Evolutionary conservation across 345 rosid genomes (phyloP).

Genomic region (Populus euphratica): DNA sequence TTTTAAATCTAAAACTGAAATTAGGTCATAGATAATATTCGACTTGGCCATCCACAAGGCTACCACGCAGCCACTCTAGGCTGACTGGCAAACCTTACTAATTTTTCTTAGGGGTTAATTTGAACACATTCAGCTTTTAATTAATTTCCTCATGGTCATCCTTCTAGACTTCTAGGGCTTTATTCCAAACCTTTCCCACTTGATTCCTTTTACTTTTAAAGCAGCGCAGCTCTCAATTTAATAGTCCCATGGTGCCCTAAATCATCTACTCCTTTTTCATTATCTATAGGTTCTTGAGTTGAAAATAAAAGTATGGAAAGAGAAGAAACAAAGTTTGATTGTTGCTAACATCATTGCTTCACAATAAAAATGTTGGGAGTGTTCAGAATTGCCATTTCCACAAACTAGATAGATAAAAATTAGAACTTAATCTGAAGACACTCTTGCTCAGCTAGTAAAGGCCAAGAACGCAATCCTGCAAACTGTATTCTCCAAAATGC

Average conservation of each 20-base stretch:
- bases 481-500: not conserved
- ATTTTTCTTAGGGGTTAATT: not conserved
- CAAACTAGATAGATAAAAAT: not conserved
- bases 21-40: not conserved
- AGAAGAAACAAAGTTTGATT: not conserved
- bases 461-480: not conserved
- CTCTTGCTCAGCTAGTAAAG: not conserved
- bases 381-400: not conserved
- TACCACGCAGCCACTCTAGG: not conserved
- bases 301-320: not conserved
- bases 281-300: not conserved
- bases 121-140: not conserved
- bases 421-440: not conserved
- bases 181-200: not conserved
- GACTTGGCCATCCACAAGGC: not conserved
- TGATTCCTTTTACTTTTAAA: not conserved
- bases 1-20: not conserved
- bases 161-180: not conserved
- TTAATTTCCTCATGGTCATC: not conserved
- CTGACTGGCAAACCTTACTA: not conserved
- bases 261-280: not conserved
- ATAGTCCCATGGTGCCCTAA: not conserved
- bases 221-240: not conserved
- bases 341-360: not conserved
- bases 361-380: not conserved